Evolutionary conservation across 495 filamentous ascomycete species (phyloP).

Genomic region (Lindgomyces ingoldianus): DNA sequence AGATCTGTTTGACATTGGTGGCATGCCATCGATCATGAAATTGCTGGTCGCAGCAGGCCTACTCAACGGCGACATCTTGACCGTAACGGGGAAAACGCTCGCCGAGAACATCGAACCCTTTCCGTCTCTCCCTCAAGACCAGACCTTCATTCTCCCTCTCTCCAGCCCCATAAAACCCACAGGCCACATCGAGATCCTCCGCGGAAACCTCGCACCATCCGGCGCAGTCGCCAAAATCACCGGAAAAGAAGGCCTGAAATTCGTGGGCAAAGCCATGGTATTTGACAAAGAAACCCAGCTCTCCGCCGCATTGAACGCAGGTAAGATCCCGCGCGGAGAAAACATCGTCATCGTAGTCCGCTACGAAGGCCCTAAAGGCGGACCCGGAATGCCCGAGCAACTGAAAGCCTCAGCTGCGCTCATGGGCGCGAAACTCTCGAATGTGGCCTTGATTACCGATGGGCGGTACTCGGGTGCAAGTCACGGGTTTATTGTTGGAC

Average conservation of each 20-base stretch:
- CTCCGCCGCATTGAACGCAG: slow-evolving; percentile 70
- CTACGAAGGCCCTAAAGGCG: slow-evolving; percentile 94
- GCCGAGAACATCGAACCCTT: slow-evolving; percentile 82
- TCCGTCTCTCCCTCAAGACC: slow-evolving; percentile 76
- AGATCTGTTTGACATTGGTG: slow-evolving; percentile 91
- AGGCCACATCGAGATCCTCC: slow-evolving; percentile 87
- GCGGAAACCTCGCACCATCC: slow-evolving; percentile 86
- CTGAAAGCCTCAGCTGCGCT: slow-evolving; percentile 84
- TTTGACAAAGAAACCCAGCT: slow-evolving; percentile 88
- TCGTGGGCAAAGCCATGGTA: slow-evolving; percentile 81
- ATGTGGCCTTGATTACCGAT: slow-evolving; percentile 91
- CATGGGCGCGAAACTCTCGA: slow-evolving; percentile 87
- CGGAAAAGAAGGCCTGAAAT: slow-evolving; percentile 84
- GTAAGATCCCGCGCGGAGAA: slow-evolving; percentile 70
- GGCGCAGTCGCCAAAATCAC: slow-evolving; percentile 98
- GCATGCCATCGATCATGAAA: slow-evolving; percentile 89
- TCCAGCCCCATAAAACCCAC: slow-evolving; percentile 82
- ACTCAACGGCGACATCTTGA: slow-evolving; percentile 80
- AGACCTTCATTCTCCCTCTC: slow-evolving; percentile 82
- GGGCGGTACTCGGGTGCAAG: slow-evolving; percentile 87
- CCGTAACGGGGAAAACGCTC: slow-evolving; percentile 90
- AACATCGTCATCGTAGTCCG: slow-evolving; percentile 92
- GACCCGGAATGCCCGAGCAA: slow-evolving; percentile 98
- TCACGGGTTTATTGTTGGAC: slow-evolving; percentile 95
- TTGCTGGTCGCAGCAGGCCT: slow-evolving; percentile 79